phyloP scores from a whole-genome alignment of 108 stramenopile species.

The Pseudonitzschia pungens region DNA sequence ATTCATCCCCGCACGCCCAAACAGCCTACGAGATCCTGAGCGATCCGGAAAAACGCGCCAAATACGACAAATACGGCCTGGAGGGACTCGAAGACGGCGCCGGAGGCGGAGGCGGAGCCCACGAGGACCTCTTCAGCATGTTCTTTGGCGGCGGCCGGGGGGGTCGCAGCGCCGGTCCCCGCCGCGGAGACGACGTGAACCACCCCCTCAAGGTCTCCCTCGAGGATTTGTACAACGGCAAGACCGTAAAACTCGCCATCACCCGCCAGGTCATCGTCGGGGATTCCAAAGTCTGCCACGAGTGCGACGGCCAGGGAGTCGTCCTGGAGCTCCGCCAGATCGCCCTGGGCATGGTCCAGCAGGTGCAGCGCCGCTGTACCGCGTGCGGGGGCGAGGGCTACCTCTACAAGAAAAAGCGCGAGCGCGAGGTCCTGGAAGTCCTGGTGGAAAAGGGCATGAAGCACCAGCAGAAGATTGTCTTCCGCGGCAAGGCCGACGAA shows the following conservation, averaged over 20 bases:
- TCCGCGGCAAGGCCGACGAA: slow-evolving; percentile 93
- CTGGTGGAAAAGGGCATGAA: slow-evolving; percentile 94
- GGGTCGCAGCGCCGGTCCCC: slow-evolving; percentile 60
- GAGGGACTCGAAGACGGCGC: slow-evolving; percentile 80
- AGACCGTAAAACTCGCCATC: slow-evolving; percentile 90
- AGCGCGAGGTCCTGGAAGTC: slow-evolving; percentile 87
- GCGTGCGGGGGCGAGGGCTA: slow-evolving; percentile 78
- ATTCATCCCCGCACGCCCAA: no score
- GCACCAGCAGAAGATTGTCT: slow-evolving; percentile 91
- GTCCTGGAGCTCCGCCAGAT: slow-evolving; percentile 85
- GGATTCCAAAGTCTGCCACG: slow-evolving; percentile 58
- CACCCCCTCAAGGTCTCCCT: slow-evolving; percentile 91
- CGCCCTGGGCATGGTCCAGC: slow-evolving; percentile 91
- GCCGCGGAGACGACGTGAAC: slow-evolving; percentile 91
- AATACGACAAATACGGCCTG: slow-evolving; percentile 89
- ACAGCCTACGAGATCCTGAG: slow-evolving; percentile 90
- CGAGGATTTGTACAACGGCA: slow-evolving; percentile 96
- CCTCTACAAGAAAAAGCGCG: slow-evolving; percentile 62
- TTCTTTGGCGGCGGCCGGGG: slow-evolving; percentile 92
- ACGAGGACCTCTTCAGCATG: slow-evolving; percentile 93
- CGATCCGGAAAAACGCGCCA: slow-evolving; percentile 84
- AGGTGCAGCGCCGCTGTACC: slow-evolving; percentile 81
- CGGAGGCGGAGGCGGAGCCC: slow-evolving; percentile 50
- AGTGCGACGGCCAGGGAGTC: slow-evolving; percentile 87
- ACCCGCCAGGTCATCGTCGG: slow-evolving; percentile 90